A percentile compares a stretch with the other conserved stretches of the same genome.
These are phyloP conservation scores for Zymoseptoria brevis DNA, from an alignment of 2,329 filamentous ascomycete species.

Conservation along the genomic window DNA sequence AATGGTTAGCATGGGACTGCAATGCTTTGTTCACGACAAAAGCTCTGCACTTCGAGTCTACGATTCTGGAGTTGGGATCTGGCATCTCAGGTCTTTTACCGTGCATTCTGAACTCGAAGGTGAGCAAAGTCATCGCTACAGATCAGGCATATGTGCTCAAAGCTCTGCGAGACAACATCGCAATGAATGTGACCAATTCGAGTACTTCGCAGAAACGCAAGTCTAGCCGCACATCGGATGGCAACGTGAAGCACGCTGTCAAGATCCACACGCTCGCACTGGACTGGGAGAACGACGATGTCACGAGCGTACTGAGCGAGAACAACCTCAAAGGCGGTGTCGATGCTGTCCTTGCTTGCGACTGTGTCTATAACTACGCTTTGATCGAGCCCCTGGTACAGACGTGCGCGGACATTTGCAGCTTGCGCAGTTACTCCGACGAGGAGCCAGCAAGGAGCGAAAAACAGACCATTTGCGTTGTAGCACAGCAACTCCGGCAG, in stretches of 20 bases:
- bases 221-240: not conserved
- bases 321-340: constrained; percentile 35
- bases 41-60: constrained; percentile 48
- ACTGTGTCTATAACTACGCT: constrained; percentile 92
- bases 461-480: constrained; percentile 60
- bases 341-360: constrained; percentile 66
- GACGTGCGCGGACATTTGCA: constrained; percentile 68
- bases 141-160: constrained; percentile 81
- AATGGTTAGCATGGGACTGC: constrained; percentile 60
- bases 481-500: constrained; percentile 83
- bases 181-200: constrained; percentile 44
- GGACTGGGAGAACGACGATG: constrained; percentile 69
- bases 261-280: constrained; percentile 36
- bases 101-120: constrained; percentile 54
- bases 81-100: constrained; percentile 78
- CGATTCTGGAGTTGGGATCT: constrained; percentile 75
- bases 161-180: constrained; percentile 67
- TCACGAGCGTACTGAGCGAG: constrained; percentile 41
- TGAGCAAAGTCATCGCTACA: constrained; percentile 66
- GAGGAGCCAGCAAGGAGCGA: not conserved
- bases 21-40: constrained; percentile 56
- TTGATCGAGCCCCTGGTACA: constrained; percentile 68
- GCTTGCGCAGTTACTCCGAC: constrained; percentile 38
- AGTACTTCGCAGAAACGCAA: not conserved
- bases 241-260: constrained; percentile 1